Evolutionary conservation across 1,139 yeast genomes (phyloP), one percentile per base, ranked within the genome.

Genomic region (Debaryomycetaceae sp.): DNA sequence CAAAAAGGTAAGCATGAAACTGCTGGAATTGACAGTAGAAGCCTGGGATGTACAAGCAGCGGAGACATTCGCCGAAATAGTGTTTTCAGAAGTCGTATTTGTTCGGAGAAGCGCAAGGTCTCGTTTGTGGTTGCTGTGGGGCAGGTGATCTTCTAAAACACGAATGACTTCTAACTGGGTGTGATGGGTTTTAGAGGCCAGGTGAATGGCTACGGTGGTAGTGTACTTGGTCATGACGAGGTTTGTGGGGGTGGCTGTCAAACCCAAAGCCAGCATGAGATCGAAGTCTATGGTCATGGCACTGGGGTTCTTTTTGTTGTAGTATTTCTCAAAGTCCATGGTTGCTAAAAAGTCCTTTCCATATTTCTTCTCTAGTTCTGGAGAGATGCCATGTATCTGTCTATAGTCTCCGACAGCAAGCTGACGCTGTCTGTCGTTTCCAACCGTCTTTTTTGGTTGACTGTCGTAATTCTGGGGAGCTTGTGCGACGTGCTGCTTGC

Each of bases 201-300:
- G 17, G 9, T 19, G 26, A 7, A 41, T 31, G 17, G 31, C 28
- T n/a, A 41, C n/a, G 16, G 35, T 26, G 9, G 43, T 30, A n/a
- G 43, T 32, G 30, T 28, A 40, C 9, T n/a, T 31, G 7, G 38
- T 40, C 39, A 39, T 33, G 13, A 14, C 11, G 13, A 34, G 37
- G 30, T 39, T 33, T 4, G 39, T 17, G 6, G 40, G 33, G 16
- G 37, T 13, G 6, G 14, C 36, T 19, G 40, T 40, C 17, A 30
- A 22, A 14, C 44, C 42, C 19, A 45, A 33, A 5, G 40, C 37
- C 9, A 36, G 26, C 40, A 46, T 39, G 9, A 46, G 36, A 13
- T 31, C 37, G 33, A 47, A 42, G 34, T 47, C 41, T 7, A 46
- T 33, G 6, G 51, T 44, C 49, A 47, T 44, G n/a, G 51, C 51